A percentile compares a stretch with the other conserved stretches of the same genome.
Conservation (phyloP, 768 basidiomycete species). For the Rossbeevera mucosa region DNA sequence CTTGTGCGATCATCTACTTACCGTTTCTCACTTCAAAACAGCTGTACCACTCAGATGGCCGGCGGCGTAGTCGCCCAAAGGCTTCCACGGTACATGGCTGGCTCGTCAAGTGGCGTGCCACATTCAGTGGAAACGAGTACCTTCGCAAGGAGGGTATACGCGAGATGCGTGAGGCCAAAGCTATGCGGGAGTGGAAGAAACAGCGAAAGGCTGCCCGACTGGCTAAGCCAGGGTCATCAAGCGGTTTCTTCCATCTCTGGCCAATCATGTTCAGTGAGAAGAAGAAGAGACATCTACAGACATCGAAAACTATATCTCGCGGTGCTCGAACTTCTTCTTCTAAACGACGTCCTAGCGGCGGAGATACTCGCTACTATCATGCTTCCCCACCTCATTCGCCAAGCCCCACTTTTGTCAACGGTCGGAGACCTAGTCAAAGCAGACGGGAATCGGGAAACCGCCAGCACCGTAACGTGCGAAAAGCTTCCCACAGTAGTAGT, state of each 20-base stretch:
- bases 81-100: constrained; percentile 66
- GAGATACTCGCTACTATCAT: constrained; percentile 8
- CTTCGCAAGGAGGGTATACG: constrained; percentile 63
- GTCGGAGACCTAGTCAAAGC: constrained; percentile 19
- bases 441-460: constrained; percentile 5
- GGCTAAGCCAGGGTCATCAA: constrained; percentile 14
- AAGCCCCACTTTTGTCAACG: constrained; percentile 10
- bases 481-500: constrained; percentile 14
- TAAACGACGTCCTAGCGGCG: constrained; percentile 6
- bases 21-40: constrained; percentile 6
- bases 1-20: background rate
- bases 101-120: constrained; percentile 76
- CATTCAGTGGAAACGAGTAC: constrained; percentile 57
- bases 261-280: constrained; percentile 24
- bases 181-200: constrained; percentile 28
- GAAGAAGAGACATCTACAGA: constrained; percentile 9
- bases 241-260: constrained; percentile 22
- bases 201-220: constrained; percentile 18
- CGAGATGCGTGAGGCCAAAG: constrained; percentile 61
- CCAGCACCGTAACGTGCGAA: constrained; percentile 15
- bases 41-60: constrained; percentile 35
- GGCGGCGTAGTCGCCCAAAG: constrained; percentile 47
- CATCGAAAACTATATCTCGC: constrained; percentile 5
- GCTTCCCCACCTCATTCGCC: constrained; percentile 16
- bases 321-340: constrained; percentile 9